Conservation (phyloP, 73 alveolate genomes). For the Paramecium octaurelia region DNA sequence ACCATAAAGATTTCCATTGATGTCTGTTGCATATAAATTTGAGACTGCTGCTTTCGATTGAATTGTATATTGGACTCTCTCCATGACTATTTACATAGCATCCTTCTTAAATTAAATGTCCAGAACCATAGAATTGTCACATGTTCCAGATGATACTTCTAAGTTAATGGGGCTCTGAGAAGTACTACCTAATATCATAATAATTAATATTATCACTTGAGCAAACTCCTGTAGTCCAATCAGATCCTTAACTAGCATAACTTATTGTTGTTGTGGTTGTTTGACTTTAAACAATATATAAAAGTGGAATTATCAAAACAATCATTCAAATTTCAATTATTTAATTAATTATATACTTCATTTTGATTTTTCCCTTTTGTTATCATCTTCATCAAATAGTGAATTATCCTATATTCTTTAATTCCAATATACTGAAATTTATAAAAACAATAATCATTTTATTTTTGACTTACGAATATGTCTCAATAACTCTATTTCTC, state of each 20-base stretch:
- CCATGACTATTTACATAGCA: constrained; percentile 7
- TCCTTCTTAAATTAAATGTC: constrained; percentile 40
- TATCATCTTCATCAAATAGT: background rate
- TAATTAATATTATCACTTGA: background rate
- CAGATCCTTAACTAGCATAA: background rate
- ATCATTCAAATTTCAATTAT: background rate
- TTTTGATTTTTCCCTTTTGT: background rate
- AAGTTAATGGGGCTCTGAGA: constrained; percentile 40
- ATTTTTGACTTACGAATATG: no score
- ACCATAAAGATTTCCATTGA: constrained; percentile 52
- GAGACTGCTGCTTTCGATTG: constrained; percentile 21
- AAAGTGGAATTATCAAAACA: background rate
- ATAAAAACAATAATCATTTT: no score
- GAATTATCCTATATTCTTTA: background rate
- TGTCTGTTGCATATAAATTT: constrained; percentile 58
- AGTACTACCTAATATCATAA: background rate
- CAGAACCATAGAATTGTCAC: constrained; percentile 61
- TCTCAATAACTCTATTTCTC: no score
- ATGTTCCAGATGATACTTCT: constrained; percentile 52
- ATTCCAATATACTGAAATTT: background rate
- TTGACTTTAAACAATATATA: background rate
- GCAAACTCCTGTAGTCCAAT: constrained; percentile 6
- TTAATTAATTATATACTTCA: background rate
- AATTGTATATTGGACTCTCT: constrained; percentile 16
- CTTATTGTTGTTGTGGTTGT: background rate